Evolutionary conservation across 257 asterid species (phyloP), one percentile per base, ranked within the genome.

Genomic region (Nicotiana obtusifolia): DNA sequence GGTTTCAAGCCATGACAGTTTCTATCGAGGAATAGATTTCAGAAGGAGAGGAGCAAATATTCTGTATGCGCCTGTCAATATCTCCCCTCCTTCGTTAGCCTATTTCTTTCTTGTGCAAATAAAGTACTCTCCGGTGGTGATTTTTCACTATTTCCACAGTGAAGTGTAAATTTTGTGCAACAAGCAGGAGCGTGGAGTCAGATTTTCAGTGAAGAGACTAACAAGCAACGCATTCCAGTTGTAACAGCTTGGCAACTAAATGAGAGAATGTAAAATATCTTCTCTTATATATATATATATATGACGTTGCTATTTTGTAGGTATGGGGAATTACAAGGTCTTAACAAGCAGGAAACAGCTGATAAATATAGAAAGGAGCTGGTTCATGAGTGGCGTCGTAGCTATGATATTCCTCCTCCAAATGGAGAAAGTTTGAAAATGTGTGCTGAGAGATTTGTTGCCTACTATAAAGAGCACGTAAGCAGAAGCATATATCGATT

Each of bases 371-470:
- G 99, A 44, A 88, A 88, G 53, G 97, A 94, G 78, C 87, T 93
- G 87, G 99, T 96, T 85, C 98, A 94, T 44, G 98, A 88, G 83
- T 94, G 99, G 99, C 86, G 99, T 68, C 97, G 99, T 61, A 96
- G 99, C 87, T 96, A 93, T 84, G 97, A 93, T 84, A 90, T 85
- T 64, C 99, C 98, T 81, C 99, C 99, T 78, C 99, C 98, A 66
- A 90, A 92, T 49, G 99, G 99, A 0, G 99, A 96, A 89, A 96
- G 99, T 85, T 90, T 96, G 90, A 98, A 96, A 88, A 96, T 96
- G 97, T 96, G 99, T 84, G 98, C 98, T 54, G 93, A 91, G 86
- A 93, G 99, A 91, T 98, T 98, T 15, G 98, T 96, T 85, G 98
- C 97, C 53, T 96, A 94, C 91, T 96, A 94, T 64, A 90, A 65